Evolutionary conservation across 192 early-diverging fungal species (phyloP).

Genomic region (Podila verticillata): DNA sequence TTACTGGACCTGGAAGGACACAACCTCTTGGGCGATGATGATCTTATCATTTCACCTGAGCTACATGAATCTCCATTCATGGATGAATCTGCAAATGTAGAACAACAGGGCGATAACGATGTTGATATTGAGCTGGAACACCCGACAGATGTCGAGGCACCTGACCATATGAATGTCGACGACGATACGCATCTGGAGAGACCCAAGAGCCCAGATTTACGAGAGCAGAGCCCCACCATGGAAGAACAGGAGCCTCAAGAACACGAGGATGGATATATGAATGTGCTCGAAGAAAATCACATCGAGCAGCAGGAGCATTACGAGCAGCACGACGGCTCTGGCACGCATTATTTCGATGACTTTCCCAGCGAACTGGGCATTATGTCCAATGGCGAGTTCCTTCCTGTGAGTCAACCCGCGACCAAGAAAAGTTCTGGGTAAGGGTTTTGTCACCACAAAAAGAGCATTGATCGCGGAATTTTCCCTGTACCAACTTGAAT

Average conservation of each 20-base stretch:
- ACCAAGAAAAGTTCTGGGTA: conserved; percentile 23
- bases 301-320: conserved; percentile 40
- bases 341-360: conserved; percentile 38
- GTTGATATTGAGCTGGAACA: not conserved
- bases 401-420: conserved; percentile 7
- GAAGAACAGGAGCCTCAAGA: not conserved
- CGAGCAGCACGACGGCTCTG: conserved; percentile 6
- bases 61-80: not conserved
- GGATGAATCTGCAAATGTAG: not conserved
- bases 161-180: not conserved
- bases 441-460: not conserved
- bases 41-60: not conserved
- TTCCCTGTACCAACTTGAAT: not conserved
- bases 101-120: not conserved
- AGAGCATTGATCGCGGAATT: not conserved
- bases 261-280: conserved; percentile 34
- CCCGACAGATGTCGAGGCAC: not conserved
- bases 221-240: not conserved
- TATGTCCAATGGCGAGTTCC: conserved; percentile 41
- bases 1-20: not conserved
- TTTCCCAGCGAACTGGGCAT: conserved; percentile 48
- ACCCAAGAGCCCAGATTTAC: no score
- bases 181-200: no score
- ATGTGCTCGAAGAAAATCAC: conserved; percentile 31
- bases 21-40: not conserved